Conservation (phyloP, 192 early-diverging fungal genomes). For the Linnemannia hyalina region DNA sequence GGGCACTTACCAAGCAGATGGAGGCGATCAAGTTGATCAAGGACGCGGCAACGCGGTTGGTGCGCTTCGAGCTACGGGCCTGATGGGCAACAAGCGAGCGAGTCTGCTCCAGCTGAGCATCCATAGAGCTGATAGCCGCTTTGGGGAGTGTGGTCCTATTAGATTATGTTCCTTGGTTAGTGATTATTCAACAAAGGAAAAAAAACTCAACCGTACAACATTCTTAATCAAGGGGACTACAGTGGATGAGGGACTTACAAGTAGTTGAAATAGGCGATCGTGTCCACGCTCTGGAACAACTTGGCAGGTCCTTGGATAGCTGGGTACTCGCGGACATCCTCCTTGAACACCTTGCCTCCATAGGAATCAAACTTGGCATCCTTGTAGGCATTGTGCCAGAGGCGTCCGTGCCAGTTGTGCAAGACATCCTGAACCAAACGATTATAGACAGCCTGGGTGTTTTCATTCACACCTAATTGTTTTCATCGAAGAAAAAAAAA, state of each 20-base stretch:
- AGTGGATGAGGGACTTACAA: constrained; percentile 36
- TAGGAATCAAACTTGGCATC: constrained; percentile 54
- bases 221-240: background rate
- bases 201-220: background rate
- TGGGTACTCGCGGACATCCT: constrained; percentile 51
- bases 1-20: constrained; percentile 36
- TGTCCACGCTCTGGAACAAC: constrained; percentile 63
- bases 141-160: constrained; percentile 49
- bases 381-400: constrained; percentile 67
- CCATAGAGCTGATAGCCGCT: constrained; percentile 49
- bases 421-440: constrained; percentile 66
- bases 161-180: background rate
- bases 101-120: constrained; percentile 51
- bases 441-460: constrained; percentile 45
- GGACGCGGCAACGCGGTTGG: constrained; percentile 52
- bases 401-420: constrained; percentile 63
- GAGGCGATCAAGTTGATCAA: constrained; percentile 46
- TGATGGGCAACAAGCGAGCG: constrained; percentile 48
- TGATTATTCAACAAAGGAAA: background rate
- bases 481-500: background rate
- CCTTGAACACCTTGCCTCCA: constrained; percentile 34
- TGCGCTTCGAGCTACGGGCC: constrained; percentile 37
- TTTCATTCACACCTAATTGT: constrained; percentile 39
- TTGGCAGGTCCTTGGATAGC: constrained; percentile 58
- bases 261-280: constrained; percentile 63